Evolutionary conservation across 306 rosid species (phyloP).

Genomic region (Dicorynia guianensis): DNA sequence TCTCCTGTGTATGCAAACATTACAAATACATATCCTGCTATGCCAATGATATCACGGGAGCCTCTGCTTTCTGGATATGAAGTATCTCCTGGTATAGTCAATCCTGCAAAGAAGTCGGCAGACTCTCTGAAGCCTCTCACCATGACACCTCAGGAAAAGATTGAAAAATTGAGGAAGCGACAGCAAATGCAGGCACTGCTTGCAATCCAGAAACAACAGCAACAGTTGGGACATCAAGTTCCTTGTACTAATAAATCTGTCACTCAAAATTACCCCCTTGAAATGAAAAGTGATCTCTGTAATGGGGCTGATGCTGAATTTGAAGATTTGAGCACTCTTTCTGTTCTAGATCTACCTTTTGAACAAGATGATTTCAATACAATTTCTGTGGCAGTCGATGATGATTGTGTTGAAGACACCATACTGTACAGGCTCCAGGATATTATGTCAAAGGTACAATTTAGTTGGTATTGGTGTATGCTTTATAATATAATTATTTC

Average conservation of each 20-base stretch:
- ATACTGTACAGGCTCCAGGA: conserved; percentile 75
- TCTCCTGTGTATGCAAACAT: conserved; percentile 59
- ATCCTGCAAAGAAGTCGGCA: conserved; percentile 49
- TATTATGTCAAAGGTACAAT: conserved; percentile 73
- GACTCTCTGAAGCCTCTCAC: conserved; percentile 59
- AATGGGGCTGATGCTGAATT: conserved; percentile 57
- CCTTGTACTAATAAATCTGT: conserved; percentile 50
- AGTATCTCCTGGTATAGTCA: conserved; percentile 49
- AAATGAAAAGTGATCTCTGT: conserved; percentile 59
- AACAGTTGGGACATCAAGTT: conserved; percentile 70
- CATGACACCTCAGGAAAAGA: conserved; percentile 97
- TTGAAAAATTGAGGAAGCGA: conserved; percentile 89
- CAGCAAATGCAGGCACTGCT: conserved; percentile 97
- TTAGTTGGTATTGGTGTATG: conserved; percentile 45
- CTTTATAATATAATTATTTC: conserved; percentile 36
- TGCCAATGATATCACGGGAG: conserved; percentile 65
- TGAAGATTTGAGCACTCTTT: conserved; percentile 62
- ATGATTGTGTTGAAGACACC: conserved; percentile 69
- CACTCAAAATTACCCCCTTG: conserved; percentile 50
- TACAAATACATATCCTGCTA: conserved; percentile 60
- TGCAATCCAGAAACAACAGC: conserved; percentile 88
- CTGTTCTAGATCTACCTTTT: conserved; percentile 53
- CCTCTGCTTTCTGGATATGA: conserved; percentile 53
- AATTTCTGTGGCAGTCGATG: conserved; percentile 58
- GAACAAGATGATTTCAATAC: conserved; percentile 82